phyloP scores from a whole-genome alignment of 2,329 filamentous ascomycete species.

The Aspergillus fischeri region DNA sequence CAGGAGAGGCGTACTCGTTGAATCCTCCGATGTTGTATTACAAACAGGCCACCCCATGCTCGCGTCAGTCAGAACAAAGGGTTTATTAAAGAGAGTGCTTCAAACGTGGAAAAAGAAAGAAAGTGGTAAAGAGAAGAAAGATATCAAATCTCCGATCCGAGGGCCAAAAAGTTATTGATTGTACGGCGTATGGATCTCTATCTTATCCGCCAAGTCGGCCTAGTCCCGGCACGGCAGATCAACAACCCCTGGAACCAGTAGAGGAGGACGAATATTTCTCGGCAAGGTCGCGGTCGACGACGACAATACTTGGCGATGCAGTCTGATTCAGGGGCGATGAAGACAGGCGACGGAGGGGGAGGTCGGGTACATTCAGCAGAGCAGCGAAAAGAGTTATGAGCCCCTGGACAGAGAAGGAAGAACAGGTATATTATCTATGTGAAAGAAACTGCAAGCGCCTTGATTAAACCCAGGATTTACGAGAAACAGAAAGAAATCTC shows the following conservation, averaged over 20 bases:
- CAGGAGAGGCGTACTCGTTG: conserved; percentile 33
- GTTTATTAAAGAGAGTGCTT: conserved; percentile 2
- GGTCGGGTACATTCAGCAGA: too few species aligned
- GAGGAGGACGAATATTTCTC: not conserved
- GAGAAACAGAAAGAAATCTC: not conserved
- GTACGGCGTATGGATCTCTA: conserved; percentile 8
- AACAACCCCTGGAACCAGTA: conserved; percentile 6
- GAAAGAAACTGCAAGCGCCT: too few species aligned
- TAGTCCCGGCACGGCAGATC: conserved; percentile 11
- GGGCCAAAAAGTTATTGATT: conserved; percentile 1
- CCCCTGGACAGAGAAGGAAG: not conserved
- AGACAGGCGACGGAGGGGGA: too few species aligned
- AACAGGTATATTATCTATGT: too few species aligned
- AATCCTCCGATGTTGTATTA: conserved; percentile 48
- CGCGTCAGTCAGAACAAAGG: conserved; percentile 9
- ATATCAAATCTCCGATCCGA: conserved; percentile 1
- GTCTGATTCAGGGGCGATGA: not conserved
- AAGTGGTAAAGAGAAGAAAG: conserved; percentile 9
- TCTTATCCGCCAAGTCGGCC: conserved; percentile 14
- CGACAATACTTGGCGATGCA: not conserved
- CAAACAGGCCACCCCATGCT: conserved; percentile 46
- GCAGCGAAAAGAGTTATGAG: not conserved
- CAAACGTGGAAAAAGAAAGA: conserved; percentile 2
- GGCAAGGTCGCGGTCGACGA: not conserved
- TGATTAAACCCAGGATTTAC: too few species aligned